A percentile compares a stretch with the other conserved stretches of the same genome.
Evolutionary conservation across 495 filamentous ascomycete genomes (phyloP).

Genomic region (Talaromyces thailandensis): DNA sequence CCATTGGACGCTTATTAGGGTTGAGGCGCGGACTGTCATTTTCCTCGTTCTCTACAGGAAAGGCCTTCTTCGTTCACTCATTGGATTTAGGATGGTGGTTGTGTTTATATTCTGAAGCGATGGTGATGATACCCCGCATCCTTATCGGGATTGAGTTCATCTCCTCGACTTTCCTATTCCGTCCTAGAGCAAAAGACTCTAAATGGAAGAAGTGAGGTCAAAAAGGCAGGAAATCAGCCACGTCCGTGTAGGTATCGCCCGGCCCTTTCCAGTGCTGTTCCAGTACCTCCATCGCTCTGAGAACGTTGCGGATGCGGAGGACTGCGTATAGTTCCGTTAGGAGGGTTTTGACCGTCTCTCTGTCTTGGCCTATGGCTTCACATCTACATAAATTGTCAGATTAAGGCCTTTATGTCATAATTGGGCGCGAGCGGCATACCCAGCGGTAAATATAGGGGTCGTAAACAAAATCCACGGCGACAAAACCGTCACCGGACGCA

Average conservation of each 20-base stretch:
- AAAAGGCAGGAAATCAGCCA: neutral
- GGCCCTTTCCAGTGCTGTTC: conserved; percentile 5
- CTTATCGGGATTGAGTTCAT: neutral
- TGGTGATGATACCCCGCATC: neutral
- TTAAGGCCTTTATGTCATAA: neutral
- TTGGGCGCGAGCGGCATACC: conserved; percentile 1
- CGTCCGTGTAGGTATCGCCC: neutral
- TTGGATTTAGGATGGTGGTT: too few relatives aligned
- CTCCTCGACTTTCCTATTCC: conserved; percentile 1
- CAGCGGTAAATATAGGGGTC: conserved; percentile 13
- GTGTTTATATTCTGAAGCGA: neutral
- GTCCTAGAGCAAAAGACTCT: neutral
- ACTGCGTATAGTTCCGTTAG: conserved; percentile 9
- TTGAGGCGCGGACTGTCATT: neutral
- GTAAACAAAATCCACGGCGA: conserved; percentile 14
- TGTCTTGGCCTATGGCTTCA: neutral
- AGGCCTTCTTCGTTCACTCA: too few relatives aligned
- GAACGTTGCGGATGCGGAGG: conserved; percentile 11
- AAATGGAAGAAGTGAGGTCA: neutral
- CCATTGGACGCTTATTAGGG: neutral
- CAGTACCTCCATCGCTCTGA: conserved; percentile 10
- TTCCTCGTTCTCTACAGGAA: neutral
- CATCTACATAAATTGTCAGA: neutral
- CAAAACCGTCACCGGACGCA: conserved; percentile 8
- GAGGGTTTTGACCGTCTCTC: neutral